Percentiles rank a stretch among this genome's conserved stretches.
These are phyloP conservation scores for Intubia oerlemansii DNA, from an alignment of 2,329 filamentous ascomycete species.

Conservation along the genomic window DNA sequence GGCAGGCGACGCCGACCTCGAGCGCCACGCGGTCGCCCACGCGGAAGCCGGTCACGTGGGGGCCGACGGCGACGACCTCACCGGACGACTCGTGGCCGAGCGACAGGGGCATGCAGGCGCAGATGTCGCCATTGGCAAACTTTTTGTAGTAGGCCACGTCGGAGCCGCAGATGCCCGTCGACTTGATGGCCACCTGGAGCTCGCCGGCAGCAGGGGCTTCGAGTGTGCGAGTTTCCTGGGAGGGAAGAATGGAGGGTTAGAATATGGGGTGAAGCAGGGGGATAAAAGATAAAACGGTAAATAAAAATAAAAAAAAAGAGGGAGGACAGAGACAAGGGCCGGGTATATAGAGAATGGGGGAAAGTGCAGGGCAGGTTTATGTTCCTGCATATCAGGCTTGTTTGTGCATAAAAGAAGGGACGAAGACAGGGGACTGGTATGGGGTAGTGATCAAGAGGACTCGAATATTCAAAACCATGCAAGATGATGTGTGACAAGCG, in stretches of 20 bases:
- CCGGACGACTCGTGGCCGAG: conserved; percentile 42
- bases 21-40: conserved; percentile 37
- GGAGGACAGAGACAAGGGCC: neutral
- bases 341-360: too few relatives aligned
- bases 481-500: too few relatives aligned
- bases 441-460: too few relatives aligned
- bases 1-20: conserved; percentile 33
- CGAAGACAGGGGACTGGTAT: too few relatives aligned
- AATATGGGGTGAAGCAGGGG: too few relatives aligned
- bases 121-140: conserved; percentile 49
- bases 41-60: conserved; percentile 27
- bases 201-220: conserved; percentile 27
- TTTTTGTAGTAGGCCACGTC: conserved; percentile 54
- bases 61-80: conserved; percentile 32
- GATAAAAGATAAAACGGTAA: too few relatives aligned
- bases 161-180: conserved; percentile 48
- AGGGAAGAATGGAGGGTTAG: too few relatives aligned
- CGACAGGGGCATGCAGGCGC: conserved; percentile 41
- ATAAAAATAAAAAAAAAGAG: neutral
- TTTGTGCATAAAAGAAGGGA: too few relatives aligned
- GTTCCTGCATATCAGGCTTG: too few relatives aligned
- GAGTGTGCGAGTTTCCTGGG: conserved; percentile 27
- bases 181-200: conserved; percentile 42
- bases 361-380: too few relatives aligned
- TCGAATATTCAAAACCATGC: too few relatives aligned